A percentile compares a stretch with the other conserved stretches of the same genome.
Evolutionary conservation across 495 filamentous ascomycete species (phyloP).

Genomic region (Collariella sp.): DNA sequence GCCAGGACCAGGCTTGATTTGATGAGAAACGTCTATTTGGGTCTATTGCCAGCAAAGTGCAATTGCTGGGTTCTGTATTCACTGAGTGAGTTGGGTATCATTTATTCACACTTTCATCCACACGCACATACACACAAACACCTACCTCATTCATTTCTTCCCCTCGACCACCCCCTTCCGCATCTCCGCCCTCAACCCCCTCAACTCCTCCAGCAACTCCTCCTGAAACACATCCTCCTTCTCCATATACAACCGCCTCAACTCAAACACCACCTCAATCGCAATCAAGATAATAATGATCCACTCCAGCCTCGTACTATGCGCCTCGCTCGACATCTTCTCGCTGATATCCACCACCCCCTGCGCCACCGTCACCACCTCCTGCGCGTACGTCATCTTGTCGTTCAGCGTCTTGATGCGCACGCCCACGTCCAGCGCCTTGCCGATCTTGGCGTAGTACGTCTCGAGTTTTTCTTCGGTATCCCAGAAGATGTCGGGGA

Average conservation of each 20-base stretch:
- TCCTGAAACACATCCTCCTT: conserved; percentile 18
- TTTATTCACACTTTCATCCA: no score
- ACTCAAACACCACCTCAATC: conserved; percentile 69
- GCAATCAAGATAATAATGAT: conserved; percentile 92
- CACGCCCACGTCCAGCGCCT: conserved; percentile 83
- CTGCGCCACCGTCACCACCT: conserved; percentile 83
- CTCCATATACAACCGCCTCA: conserved; percentile 44
- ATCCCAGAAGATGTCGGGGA: conserved; percentile 97
- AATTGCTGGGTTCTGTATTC: background rate
- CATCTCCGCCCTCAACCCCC: conserved; percentile 13
- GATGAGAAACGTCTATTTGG: background rate
- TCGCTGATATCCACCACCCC: conserved; percentile 88
- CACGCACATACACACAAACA: no score
- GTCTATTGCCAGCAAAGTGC: background rate
- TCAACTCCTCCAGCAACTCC: conserved; percentile 20
- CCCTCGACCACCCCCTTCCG: background rate
- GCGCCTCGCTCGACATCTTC: conserved; percentile 82
- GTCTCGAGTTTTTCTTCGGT: conserved; percentile 80
- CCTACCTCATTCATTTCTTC: background rate
- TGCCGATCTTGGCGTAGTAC: conserved; percentile 89
- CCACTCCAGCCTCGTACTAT: conserved; percentile 85
- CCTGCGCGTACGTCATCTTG: conserved; percentile 95
- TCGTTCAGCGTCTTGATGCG: conserved; percentile 88
- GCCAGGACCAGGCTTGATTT: no score
- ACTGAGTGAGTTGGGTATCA: conserved; percentile 21